Conservation (phyloP, 495 filamentous ascomycete genomes). For the Trichoderma parareesei region DNA sequence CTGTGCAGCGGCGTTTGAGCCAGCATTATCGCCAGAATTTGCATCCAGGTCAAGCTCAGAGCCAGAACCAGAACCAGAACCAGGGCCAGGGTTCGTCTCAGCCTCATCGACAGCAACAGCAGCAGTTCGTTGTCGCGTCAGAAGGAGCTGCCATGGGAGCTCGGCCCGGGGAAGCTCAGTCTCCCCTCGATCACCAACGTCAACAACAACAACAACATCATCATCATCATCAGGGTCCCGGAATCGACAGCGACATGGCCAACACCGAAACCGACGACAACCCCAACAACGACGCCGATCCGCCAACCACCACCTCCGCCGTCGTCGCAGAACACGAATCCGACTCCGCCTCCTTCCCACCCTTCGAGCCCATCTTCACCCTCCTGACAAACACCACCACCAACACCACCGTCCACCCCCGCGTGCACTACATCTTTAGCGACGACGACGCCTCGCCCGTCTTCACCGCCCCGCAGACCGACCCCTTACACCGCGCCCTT, state of each 20-base stretch:
- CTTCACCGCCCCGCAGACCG: slow-evolving; percentile 11
- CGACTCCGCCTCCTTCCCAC: slow-evolving; percentile 19
- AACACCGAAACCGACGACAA: neutral
- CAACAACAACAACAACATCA: neutral
- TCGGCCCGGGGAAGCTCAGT: neutral
- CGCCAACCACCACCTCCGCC: neutral
- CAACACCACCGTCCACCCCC: slow-evolving; percentile 59
- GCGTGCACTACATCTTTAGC: slow-evolving; percentile 83
- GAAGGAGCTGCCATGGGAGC: neutral
- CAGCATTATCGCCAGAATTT: neutral
- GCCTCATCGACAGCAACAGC: neutral
- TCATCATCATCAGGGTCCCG: neutral
- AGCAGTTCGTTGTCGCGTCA: neutral
- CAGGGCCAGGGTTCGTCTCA: neutral
- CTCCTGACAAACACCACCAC: slow-evolving; percentile 49
- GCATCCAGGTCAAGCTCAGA: too few species aligned
- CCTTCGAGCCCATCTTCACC: slow-evolving; percentile 59
- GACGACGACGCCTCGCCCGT: slow-evolving; percentile 49
- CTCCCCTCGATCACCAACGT: neutral
- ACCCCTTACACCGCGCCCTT: slow-evolving; percentile 41
- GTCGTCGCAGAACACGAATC: too few species aligned
- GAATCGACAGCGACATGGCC: neutral
- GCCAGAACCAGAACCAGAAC: neutral
- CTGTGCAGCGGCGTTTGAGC: too few species aligned
- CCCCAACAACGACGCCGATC: neutral